Evolutionary conservation across 1,284 basidiomycete species (phyloP).

Genomic region (Leccinum pallidistipes): DNA sequence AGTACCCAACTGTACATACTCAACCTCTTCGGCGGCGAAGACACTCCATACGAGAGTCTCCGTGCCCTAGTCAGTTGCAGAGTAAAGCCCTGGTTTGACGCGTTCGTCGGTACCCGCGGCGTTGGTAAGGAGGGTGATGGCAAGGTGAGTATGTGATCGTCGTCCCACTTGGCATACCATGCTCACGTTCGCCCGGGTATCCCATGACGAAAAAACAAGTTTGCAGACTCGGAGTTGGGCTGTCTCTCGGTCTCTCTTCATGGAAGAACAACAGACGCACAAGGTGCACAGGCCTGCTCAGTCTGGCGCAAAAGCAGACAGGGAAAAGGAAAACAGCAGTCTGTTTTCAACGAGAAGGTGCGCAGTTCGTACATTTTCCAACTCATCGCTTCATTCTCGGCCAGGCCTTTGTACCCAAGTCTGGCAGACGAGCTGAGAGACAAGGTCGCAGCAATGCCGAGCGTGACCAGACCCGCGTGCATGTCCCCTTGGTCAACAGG

Average conservation of each 20-base stretch:
- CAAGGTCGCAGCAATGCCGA: slow-evolving; percentile 45
- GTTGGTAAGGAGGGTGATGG: no score
- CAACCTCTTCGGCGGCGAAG: no score
- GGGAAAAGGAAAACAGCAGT: slow-evolving; percentile 68
- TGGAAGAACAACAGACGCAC: slow-evolving; percentile 59
- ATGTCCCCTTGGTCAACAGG: slow-evolving; percentile 94
- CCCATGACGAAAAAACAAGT: no score
- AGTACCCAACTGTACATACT: no score
- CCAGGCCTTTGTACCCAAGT: slow-evolving; percentile 93
- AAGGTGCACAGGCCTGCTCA: slow-evolving; percentile 67
- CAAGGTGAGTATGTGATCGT: no score
- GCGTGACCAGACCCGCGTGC: slow-evolving; percentile 57
- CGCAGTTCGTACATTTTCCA: not conserved
- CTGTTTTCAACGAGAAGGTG: slow-evolving; percentile 91
- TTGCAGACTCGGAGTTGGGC: no score
- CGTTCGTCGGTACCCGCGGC: no score
- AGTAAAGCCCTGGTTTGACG: no score
- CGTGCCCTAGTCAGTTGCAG: no score
- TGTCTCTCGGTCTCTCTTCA: not conserved
- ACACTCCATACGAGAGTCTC: no score
- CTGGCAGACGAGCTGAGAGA: slow-evolving; percentile 83
- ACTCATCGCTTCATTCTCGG: not conserved
- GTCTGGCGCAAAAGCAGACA: slow-evolving; percentile 66
- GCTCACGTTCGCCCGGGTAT: no score
- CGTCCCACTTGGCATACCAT: no score